A percentile compares a stretch with the other conserved stretches of the same genome.
Conservation (phyloP, 352 stramenopile species). For the Phytophthora macrochlamydospora region DNA sequence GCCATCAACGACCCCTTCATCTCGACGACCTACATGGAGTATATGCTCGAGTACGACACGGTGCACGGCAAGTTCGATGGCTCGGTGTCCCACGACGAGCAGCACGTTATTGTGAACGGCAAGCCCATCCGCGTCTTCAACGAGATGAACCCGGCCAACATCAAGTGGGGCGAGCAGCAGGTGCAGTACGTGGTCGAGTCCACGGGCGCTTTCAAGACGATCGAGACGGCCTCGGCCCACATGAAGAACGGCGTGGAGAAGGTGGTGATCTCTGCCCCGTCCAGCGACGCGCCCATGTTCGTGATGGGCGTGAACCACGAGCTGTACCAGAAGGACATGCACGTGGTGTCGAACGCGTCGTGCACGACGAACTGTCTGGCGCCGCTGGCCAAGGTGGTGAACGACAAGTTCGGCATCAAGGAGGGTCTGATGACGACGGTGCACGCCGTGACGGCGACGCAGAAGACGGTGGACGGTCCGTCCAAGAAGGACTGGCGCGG, state of each 20-base stretch:
- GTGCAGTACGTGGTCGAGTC: conserved; percentile 95
- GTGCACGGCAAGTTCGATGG: conserved; percentile 92
- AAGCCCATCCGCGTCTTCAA: conserved; percentile 93
- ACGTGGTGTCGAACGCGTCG: conserved; percentile 97
- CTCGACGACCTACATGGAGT: conserved; percentile 96
- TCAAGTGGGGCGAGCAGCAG: conserved; percentile 88
- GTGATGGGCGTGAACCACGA: conserved; percentile 98
- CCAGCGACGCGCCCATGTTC: conserved; percentile 97
- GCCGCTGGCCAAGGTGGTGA: conserved; percentile 96
- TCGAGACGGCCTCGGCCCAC: conserved; percentile 92
- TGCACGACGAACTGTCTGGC: conserved; percentile 99
- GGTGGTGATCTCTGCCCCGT: conserved; percentile 96
- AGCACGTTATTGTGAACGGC: conserved; percentile 90
- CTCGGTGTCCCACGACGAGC: conserved; percentile 82
- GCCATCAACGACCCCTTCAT: conserved; percentile 97
- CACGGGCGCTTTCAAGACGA: conserved; percentile 70
- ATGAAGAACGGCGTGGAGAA: conserved; percentile 93
- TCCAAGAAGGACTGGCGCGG: conserved; percentile 98
- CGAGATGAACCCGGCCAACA: conserved; percentile 95
- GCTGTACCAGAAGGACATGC: conserved; percentile 90
- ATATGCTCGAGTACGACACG: conserved; percentile 94
- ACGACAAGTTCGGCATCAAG: conserved; percentile 98
- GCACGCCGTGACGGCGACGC: conserved; percentile 97
- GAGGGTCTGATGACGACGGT: conserved; percentile 98
- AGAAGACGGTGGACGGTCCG: conserved; percentile 96